Conservation (phyloP, 176 grass and related monocot genomes). For the Cymbopogon citratus region DNA sequence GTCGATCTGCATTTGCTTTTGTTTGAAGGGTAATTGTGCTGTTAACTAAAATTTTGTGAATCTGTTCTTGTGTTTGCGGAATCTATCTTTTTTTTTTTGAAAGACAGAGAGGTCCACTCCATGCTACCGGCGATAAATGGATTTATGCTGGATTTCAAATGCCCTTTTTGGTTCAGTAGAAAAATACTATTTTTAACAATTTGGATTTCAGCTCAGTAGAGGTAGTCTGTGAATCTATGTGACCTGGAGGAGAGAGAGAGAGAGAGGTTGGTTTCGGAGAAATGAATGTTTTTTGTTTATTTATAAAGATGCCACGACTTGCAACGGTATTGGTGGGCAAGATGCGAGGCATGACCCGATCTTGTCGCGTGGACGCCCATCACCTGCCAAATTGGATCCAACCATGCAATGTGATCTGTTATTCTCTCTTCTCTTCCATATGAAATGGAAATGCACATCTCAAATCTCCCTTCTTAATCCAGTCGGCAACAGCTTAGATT, state of each 20-base stretch:
- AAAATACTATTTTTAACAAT: neutral
- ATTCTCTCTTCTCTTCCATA: neutral
- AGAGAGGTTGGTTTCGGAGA: too few species aligned
- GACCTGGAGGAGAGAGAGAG: neutral
- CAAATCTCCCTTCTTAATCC: neutral
- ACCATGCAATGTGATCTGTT: neutral
- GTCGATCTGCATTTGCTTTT: too few species aligned
- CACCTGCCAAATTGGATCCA: slow-evolving; percentile 15
- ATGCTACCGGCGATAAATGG: neutral
- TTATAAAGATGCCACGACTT: slow-evolving; percentile 7
- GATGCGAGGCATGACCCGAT: slow-evolving; percentile 42
- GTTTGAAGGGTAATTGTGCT: too few species aligned
- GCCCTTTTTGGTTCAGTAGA: neutral
- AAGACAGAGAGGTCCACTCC: neutral
- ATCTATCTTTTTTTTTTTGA: neutral
- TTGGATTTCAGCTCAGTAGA: neutral
- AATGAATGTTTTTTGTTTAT: too few species aligned
- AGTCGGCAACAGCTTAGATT: slow-evolving; percentile 27
- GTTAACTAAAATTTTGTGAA: neutral
- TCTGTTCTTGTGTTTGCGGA: neutral
- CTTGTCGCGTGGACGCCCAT: slow-evolving; percentile 22
- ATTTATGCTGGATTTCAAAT: neutral
- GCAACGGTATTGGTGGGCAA: neutral
- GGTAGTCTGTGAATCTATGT: neutral
- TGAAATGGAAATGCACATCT: neutral